Evolutionary conservation across 768 basidiomycete species (phyloP).

Genomic region (Podaxis sp.): DNA sequence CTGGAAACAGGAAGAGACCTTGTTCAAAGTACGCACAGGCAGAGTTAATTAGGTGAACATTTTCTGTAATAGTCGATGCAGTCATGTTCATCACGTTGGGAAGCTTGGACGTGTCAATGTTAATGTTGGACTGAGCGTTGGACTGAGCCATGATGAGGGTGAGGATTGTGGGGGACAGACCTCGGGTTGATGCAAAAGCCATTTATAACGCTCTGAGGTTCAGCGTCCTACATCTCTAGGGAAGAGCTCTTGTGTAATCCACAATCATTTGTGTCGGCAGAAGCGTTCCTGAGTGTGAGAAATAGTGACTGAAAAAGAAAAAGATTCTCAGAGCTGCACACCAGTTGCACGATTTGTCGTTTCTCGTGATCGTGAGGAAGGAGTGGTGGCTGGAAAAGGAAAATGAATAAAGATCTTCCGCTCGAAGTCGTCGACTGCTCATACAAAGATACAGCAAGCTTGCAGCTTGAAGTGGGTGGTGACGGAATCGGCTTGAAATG

Average conservation of each 20-base stretch:
- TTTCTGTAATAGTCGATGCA: slow-evolving; percentile 38
- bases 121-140: slow-evolving; percentile 26
- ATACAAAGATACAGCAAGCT: no score
- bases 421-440: not conserved
- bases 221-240: not conserved
- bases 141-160: slow-evolving; percentile 18
- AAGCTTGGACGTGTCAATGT: slow-evolving; percentile 39
- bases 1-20: not conserved
- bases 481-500: no score
- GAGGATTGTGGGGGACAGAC: not conserved
- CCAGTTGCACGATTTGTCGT: not conserved
- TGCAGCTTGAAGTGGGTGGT: not conserved
- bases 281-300: not conserved
- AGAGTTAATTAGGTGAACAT: slow-evolving; percentile 37
- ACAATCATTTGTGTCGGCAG: not conserved
- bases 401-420: slow-evolving; percentile 8
- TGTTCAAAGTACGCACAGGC: slow-evolving; percentile 31
- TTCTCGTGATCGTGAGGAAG: not conserved
- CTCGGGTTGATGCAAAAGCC: not conserved
- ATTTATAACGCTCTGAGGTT: not conserved
- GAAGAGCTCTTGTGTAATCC: not conserved
- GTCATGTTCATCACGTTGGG: slow-evolving; percentile 40
- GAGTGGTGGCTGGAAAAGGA: not conserved
- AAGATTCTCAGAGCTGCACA: not conserved
- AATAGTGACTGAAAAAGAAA: not conserved